phyloP scores from a whole-genome alignment of 2,329 filamentous ascomycete genomes.

The Penicillium sp. region DNA sequence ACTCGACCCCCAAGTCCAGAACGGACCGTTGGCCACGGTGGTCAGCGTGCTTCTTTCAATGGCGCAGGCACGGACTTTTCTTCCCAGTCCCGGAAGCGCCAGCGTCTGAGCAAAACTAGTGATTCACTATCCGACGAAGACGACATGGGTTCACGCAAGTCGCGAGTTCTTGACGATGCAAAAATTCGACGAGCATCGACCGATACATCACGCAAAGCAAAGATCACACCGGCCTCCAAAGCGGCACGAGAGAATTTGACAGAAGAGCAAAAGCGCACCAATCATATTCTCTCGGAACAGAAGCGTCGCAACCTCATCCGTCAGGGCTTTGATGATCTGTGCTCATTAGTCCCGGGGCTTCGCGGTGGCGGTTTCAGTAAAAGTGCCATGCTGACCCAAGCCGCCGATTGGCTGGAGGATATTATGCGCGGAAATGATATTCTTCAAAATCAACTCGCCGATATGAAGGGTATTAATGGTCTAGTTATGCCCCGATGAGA shows the following conservation, averaged over 20 bases:
- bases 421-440: slow-evolving; percentile 62
- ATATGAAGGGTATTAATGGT: slow-evolving; percentile 39
- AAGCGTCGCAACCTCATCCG: slow-evolving; percentile 77
- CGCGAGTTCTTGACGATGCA: slow-evolving; percentile 40
- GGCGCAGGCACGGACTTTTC: slow-evolving; percentile 18
- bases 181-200: slow-evolving; percentile 31
- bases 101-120: slow-evolving; percentile 37
- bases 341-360: slow-evolving; percentile 67
- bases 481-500: slow-evolving; percentile 34
- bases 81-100: slow-evolving; percentile 30
- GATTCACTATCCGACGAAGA: slow-evolving; percentile 34
- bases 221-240: slow-evolving; percentile 27
- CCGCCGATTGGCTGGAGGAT: slow-evolving; percentile 71
- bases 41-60: slow-evolving; percentile 7
- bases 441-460: slow-evolving; percentile 51
- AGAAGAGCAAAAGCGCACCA: slow-evolving; percentile 75
- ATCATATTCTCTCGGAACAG: slow-evolving; percentile 83
- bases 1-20: slow-evolving; percentile 56
- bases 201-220: slow-evolving; percentile 35
- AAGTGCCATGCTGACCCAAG: slow-evolving; percentile 68
- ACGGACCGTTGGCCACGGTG: slow-evolving; percentile 17
- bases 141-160: slow-evolving; percentile 42
- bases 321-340: slow-evolving; percentile 75
- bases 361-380: slow-evolving; percentile 73
- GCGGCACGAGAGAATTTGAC: slow-evolving; percentile 56